These are phyloP conservation scores for Pistacia vera DNA, from an alignment of 345 rosid genomes.

Conservation along the genomic window DNA sequence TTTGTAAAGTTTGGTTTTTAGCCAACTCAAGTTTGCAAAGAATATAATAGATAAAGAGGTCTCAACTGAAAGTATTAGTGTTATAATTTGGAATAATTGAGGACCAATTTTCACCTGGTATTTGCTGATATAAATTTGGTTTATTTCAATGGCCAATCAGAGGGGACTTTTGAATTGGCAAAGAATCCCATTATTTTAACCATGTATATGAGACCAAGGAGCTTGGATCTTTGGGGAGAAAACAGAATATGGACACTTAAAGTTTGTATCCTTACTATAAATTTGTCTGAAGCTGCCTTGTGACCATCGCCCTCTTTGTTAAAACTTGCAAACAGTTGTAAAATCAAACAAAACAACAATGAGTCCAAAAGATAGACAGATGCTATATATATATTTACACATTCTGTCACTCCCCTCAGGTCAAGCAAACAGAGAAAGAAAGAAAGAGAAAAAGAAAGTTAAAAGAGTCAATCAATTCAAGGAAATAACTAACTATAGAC, in stretches of 20 bases:
- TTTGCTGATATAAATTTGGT: too few relatives aligned
- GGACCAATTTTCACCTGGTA: too few relatives aligned
- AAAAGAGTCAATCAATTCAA: too few relatives aligned
- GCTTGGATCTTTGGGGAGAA: constrained; percentile 7
- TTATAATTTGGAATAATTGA: too few relatives aligned
- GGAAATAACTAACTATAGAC: background rate
- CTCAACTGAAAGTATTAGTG: too few relatives aligned
- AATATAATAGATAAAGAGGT: too few relatives aligned
- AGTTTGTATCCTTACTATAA: background rate
- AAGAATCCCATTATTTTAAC: background rate
- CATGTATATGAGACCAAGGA: background rate
- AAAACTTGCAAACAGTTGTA: constrained; percentile 9
- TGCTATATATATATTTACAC: constrained; percentile 16
- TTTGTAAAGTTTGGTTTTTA: too few relatives aligned
- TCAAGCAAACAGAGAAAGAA: background rate
- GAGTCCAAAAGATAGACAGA: constrained; percentile 21
- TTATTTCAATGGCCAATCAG: too few relatives aligned
- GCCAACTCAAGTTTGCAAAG: too few relatives aligned
- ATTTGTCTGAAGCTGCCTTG: constrained; percentile 21
- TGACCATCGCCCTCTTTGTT: constrained; percentile 25
- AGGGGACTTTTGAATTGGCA: too few relatives aligned
- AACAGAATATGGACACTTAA: constrained; percentile 18
- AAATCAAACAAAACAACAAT: constrained; percentile 11
- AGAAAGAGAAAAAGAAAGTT: background rate
- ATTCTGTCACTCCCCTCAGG: background rate